Conservation (phyloP, 257 asterid species). For the Scutellaria galericulata region DNA sequence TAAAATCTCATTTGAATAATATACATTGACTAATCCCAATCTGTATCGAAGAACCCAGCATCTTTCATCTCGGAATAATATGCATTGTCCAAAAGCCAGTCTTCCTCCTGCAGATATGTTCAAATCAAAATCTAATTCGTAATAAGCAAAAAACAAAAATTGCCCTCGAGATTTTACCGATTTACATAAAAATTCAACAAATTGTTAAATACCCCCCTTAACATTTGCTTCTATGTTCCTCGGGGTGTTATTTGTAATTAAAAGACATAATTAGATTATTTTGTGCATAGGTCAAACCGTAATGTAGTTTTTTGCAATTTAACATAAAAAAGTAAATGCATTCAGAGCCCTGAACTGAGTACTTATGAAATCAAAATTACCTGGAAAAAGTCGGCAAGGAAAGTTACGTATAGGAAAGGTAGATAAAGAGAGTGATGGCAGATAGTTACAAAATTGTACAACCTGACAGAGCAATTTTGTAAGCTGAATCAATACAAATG, state of each 20-base stretch:
- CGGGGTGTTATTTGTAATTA: background rate
- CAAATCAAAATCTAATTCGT: background rate
- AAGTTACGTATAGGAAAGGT: constrained; percentile 65
- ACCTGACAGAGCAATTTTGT: constrained; percentile 51
- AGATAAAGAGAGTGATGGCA: constrained; percentile 81
- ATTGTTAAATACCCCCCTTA: background rate
- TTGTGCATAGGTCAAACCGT: background rate
- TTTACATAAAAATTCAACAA: background rate
- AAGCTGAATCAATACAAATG: constrained; percentile 25
- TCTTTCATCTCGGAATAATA: constrained; percentile 93
- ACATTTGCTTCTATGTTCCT: background rate
- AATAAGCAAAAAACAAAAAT: background rate
- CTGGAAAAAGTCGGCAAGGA: constrained; percentile 85
- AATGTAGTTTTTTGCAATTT: background rate
- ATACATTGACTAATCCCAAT: constrained; percentile 60
- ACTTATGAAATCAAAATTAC: constrained; percentile 43
- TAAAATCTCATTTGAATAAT: background rate
- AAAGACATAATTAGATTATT: background rate
- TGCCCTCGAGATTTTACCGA: background rate
- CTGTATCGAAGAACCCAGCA: constrained; percentile 87
- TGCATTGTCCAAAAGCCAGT: constrained; percentile 86
- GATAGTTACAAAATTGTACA: constrained; percentile 57
- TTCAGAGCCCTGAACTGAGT: constrained; percentile 12
- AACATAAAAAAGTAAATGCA: constrained; percentile 2
- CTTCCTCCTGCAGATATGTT: constrained; percentile 70